A percentile compares a stretch with the other conserved stretches of the same genome.
phyloP scores from a whole-genome alignment of 768 basidiomycete genomes.

The Auricularia heimuer region DNA sequence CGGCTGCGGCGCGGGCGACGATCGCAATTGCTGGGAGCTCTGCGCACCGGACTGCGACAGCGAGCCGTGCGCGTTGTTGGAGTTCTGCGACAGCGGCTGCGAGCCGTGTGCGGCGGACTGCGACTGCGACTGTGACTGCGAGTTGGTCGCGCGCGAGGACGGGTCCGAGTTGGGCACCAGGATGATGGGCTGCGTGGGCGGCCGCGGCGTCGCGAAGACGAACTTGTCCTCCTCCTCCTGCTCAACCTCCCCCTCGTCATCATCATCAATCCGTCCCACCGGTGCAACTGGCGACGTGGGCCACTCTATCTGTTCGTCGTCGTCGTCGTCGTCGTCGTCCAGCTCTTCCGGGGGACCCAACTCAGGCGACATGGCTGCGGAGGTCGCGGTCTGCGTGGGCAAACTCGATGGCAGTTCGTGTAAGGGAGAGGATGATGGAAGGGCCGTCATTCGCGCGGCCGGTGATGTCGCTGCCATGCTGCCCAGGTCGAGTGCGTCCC shows the following conservation, averaged over 20 bases:
- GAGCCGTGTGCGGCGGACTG: no score
- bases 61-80: no score
- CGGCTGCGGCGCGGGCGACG: not conserved
- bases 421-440: not conserved
- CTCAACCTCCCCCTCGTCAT: no score
- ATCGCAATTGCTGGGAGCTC: no score
- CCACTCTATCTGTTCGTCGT: not conserved
- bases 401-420: not conserved
- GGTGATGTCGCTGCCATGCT: not conserved
- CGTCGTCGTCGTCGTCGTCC: not conserved
- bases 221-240: not conserved
- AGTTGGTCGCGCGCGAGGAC: no score
- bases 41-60: no score
- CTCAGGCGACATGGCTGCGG: no score
- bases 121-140: not conserved
- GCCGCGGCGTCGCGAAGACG: not conserved
- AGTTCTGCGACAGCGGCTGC: no score
- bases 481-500: not conserved
- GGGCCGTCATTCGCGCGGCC: not conserved
- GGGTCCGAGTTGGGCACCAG: not conserved
- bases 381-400: not conserved
- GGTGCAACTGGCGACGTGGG: not conserved
- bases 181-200: not conserved
- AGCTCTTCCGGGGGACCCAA: not conserved
- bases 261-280: not conserved